Percentiles rank a stretch among this genome's conserved stretches.
These are phyloP conservation scores for Ilex paraguariensis DNA, from an alignment of 305 asterid species.

Conservation along the genomic window DNA sequence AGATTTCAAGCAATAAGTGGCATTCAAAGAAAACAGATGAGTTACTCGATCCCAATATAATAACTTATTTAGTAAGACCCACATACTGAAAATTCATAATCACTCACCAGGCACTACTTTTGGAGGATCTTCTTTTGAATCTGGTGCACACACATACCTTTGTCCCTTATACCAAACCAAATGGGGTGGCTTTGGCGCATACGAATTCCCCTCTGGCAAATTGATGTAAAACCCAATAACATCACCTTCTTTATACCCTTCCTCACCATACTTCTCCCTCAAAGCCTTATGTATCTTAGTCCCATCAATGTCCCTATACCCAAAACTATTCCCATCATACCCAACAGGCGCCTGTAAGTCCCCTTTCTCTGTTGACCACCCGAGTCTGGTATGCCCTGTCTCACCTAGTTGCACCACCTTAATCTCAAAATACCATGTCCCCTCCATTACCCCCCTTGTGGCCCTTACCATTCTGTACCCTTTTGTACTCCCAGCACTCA, in stretches of 20 bases:
- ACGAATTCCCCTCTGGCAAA: slow-evolving; percentile 72
- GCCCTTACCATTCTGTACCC: slow-evolving; percentile 97
- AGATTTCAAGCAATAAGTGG: too few species aligned
- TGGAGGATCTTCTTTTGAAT: slow-evolving; percentile 72
- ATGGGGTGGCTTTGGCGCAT: slow-evolving; percentile 63
- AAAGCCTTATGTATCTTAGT: slow-evolving; percentile 87
- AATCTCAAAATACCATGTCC: slow-evolving; percentile 94
- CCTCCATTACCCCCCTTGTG: slow-evolving; percentile 78
- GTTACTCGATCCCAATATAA: too few species aligned
- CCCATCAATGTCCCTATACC: slow-evolving; percentile 93
- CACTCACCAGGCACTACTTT: slow-evolving; percentile 84
- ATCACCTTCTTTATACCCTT: slow-evolving; percentile 86
- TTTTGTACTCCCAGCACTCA: slow-evolving; percentile 86
- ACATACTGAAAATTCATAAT: neutral
- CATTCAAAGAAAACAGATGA: too few species aligned
- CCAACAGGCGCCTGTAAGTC: slow-evolving; percentile 99
- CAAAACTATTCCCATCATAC: slow-evolving; percentile 85
- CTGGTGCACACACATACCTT: slow-evolving; percentile 63
- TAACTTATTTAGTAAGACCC: too few species aligned
- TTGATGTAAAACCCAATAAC: slow-evolving; percentile 83
- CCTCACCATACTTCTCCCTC: slow-evolving; percentile 82
- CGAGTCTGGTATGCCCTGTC: slow-evolving; percentile 88
- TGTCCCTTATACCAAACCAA: slow-evolving; percentile 96
- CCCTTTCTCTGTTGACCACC: slow-evolving; percentile 95
- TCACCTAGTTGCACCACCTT: slow-evolving; percentile 80